These are phyloP conservation scores for Punica granatum DNA, from an alignment of 345 rosid genomes.

Conservation along the genomic window DNA sequence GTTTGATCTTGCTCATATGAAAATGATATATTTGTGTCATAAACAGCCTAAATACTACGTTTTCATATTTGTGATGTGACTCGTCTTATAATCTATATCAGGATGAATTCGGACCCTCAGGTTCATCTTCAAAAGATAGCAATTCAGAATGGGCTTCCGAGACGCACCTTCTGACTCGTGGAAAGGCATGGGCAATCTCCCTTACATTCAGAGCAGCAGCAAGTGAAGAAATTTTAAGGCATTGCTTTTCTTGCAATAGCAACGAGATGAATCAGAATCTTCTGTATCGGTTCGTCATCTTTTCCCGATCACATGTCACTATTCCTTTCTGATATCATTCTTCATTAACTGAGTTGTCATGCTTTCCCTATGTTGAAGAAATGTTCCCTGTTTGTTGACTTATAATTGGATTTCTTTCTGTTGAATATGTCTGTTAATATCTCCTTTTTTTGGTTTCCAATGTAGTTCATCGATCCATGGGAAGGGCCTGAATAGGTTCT, in stretches of 20 bases:
- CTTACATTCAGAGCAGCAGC: conserved; percentile 24
- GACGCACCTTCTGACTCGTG: conserved; percentile 26
- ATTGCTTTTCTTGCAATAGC: conserved; percentile 26
- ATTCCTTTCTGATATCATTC: neutral
- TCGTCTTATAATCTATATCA: conserved; percentile 21
- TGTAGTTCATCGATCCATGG: conserved; percentile 74
- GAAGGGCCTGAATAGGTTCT: conserved; percentile 81
- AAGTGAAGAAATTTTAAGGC: conserved; percentile 45
- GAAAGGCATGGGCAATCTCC: conserved; percentile 43
- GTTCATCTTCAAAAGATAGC: conserved; percentile 17
- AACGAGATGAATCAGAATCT: conserved; percentile 36
- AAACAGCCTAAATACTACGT: neutral
- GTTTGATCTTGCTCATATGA: neutral
- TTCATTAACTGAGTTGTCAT: neutral
- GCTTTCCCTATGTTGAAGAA: neutral
- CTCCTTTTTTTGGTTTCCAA: neutral
- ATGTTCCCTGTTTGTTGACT: neutral
- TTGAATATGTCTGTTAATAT: neutral
- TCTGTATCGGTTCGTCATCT: conserved; percentile 52
- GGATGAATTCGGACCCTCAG: conserved; percentile 31
- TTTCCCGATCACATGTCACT: neutral
- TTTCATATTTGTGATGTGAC: neutral
- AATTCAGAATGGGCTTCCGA: conserved; percentile 20
- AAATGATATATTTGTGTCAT: neutral
- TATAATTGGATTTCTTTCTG: neutral